Conservation (phyloP, 192 early-diverging fungal genomes). For the Podila clonocystis region DNA sequence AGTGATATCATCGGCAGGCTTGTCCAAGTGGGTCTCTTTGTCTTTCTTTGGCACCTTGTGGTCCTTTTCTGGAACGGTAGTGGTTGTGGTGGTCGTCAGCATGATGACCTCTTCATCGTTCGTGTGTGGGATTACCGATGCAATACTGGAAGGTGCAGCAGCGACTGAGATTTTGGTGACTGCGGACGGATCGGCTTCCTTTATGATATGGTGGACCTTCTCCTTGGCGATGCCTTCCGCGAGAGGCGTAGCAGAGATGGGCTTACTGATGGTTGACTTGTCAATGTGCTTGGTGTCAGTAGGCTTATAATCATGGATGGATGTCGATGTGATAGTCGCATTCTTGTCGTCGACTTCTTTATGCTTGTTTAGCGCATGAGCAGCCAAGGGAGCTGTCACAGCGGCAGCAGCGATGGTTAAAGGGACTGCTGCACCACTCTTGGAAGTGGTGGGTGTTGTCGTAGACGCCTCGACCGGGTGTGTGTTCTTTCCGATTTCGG, state of each 20-base stretch:
- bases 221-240: not conserved
- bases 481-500: not conserved
- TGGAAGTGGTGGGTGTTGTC: not conserved
- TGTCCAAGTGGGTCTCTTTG: not conserved
- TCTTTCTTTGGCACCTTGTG: not conserved
- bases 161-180: not conserved
- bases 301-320: not conserved
- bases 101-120: slow-evolving; percentile 1
- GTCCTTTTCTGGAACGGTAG: not conserved
- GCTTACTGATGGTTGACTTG: not conserved
- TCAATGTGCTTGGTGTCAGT: no score
- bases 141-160: not conserved
- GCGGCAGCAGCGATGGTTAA: not conserved
- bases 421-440: not conserved
- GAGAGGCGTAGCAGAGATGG: not conserved
- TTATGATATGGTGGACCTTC: not conserved
- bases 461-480: not conserved
- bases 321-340: not conserved
- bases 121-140: not conserved
- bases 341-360: not conserved
- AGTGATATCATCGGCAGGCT: not conserved
- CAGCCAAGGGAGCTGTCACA: not conserved
- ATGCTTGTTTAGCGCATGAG: not conserved
- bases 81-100: slow-evolving; percentile 6
- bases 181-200: not conserved